Evolutionary conservation across 2,329 filamentous ascomycete genomes (phyloP).

Genomic region (Lecanosticta acicola): DNA sequence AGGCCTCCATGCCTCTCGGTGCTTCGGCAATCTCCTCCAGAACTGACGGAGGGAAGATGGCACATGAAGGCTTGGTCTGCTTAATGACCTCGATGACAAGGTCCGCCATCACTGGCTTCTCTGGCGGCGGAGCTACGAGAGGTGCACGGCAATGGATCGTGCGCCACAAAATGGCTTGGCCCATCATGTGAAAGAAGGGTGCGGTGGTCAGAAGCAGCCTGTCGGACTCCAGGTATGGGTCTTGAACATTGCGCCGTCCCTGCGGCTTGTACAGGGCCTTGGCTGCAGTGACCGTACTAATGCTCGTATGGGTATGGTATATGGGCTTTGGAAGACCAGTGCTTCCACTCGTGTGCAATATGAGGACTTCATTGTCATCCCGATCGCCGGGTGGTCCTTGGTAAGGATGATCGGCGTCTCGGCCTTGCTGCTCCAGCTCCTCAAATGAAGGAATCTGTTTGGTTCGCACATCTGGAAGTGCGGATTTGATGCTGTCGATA

Average conservation of each 20-base stretch:
- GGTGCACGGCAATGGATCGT: constrained; percentile 10
- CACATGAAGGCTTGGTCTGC: constrained; percentile 6
- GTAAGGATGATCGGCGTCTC: background rate
- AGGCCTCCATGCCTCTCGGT: constrained; percentile 12
- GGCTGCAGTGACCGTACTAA: constrained; percentile 13
- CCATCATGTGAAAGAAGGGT: constrained; percentile 21
- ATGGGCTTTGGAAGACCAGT: constrained; percentile 21
- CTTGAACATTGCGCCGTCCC: constrained; percentile 8
- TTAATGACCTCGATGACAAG: constrained; percentile 10
- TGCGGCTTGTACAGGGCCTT: constrained; percentile 5
- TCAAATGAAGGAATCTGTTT: constrained; percentile 15
- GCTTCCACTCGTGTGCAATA: constrained; percentile 20
- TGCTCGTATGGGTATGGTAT: constrained; percentile 14
- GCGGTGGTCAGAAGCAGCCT: constrained; percentile 11
- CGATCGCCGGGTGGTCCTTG: constrained; percentile 7
- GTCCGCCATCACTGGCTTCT: constrained; percentile 13
- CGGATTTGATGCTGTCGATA: constrained; percentile 16
- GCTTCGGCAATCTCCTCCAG: constrained; percentile 15
- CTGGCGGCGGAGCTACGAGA: constrained; percentile 10
- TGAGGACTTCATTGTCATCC: constrained; percentile 10
- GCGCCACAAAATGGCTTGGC: constrained; percentile 10
- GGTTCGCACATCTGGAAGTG: constrained; percentile 14
- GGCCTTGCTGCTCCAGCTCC: constrained; percentile 10
- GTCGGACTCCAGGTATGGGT: constrained; percentile 7
- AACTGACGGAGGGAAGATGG: constrained; percentile 14